Evolutionary conservation across 2,329 filamentous ascomycete species (phyloP).

Genomic region (Xylaria sp.): DNA sequence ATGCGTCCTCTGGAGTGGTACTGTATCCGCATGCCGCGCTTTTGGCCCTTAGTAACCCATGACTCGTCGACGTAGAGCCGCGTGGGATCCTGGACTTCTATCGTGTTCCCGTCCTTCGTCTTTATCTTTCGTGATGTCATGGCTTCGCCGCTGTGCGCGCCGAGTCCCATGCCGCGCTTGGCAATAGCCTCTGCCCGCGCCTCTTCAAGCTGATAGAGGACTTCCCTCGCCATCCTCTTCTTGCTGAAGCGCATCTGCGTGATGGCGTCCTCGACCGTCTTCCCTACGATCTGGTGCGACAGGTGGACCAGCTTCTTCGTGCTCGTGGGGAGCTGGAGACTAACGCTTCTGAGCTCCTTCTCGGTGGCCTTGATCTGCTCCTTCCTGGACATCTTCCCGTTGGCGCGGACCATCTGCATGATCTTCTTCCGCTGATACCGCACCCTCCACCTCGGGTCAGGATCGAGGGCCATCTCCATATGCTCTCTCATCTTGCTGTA

Average conservation of each 20-base stretch:
- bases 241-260: conserved; percentile 93
- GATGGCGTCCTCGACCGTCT: conserved; percentile 92
- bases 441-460: conserved; percentile 71
- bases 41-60: conserved; percentile 83
- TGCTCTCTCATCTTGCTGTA: conserved; percentile 55
- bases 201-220: conserved; percentile 78
- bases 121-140: conserved; percentile 62
- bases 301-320: conserved; percentile 91
- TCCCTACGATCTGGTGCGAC: conserved; percentile 87
- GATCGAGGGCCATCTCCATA: conserved; percentile 72
- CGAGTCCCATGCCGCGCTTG: conserved; percentile 82
- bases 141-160: conserved; percentile 48
- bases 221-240: conserved; percentile 87
- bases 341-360: conserved; percentile 62
- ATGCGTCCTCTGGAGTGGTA: conserved; percentile 78
- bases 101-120: conserved; percentile 75
- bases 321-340: conserved; percentile 78
- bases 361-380: conserved; percentile 72
- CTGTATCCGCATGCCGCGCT: conserved; percentile 62
- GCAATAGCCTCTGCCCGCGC: conserved; percentile 83
- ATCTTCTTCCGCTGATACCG: conserved; percentile 86
- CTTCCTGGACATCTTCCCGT: conserved; percentile 68
- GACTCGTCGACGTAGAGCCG: conserved; percentile 89
- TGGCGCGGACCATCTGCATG: conserved; percentile 72
- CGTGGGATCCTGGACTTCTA: conserved; percentile 75